These are phyloP conservation scores for Piloderma croceum DNA, from an alignment of 768 basidiomycete genomes.

Conservation along the genomic window DNA sequence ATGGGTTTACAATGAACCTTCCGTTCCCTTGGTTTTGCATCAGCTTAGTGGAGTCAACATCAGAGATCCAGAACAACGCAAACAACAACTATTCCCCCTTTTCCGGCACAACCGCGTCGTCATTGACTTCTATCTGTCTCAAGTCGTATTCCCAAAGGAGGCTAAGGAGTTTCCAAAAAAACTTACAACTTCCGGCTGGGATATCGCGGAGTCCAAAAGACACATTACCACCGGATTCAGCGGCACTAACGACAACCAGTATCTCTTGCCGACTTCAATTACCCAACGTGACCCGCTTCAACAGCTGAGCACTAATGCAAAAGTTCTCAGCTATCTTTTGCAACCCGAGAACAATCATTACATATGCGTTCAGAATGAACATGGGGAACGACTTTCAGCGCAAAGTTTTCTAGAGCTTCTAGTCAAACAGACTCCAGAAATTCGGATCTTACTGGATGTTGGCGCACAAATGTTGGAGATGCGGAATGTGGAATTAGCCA, in stretches of 20 bases:
- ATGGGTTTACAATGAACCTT: conserved; percentile 26
- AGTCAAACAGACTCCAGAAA: conserved; percentile 28
- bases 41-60: conserved; percentile 39
- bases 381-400: conserved; percentile 18
- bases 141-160: conserved; percentile 45
- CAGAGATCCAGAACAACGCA: conserved; percentile 30
- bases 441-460: conserved; percentile 48
- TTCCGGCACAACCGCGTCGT: conserved; percentile 34
- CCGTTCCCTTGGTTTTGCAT: conserved; percentile 28
- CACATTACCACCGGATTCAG: conserved; percentile 46
- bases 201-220: conserved; percentile 40
- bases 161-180: conserved; percentile 44
- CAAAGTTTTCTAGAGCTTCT: conserved; percentile 27
- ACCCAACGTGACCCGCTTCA: conserved; percentile 31
- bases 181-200: conserved; percentile 47
- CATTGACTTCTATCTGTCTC: conserved; percentile 42
- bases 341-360: conserved; percentile 38
- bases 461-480: conserved; percentile 54
- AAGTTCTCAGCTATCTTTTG: conserved; percentile 34
- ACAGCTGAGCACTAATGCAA: conserved; percentile 45
- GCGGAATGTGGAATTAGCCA: conserved; percentile 35
- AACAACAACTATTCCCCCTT: conserved; percentile 23
- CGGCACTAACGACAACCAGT: conserved; percentile 48
- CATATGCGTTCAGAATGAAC: conserved; percentile 17
- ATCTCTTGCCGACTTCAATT: conserved; percentile 33